Conservation (phyloP, 2,329 filamentous ascomycete genomes). For the Colletotrichum sp. region DNA sequence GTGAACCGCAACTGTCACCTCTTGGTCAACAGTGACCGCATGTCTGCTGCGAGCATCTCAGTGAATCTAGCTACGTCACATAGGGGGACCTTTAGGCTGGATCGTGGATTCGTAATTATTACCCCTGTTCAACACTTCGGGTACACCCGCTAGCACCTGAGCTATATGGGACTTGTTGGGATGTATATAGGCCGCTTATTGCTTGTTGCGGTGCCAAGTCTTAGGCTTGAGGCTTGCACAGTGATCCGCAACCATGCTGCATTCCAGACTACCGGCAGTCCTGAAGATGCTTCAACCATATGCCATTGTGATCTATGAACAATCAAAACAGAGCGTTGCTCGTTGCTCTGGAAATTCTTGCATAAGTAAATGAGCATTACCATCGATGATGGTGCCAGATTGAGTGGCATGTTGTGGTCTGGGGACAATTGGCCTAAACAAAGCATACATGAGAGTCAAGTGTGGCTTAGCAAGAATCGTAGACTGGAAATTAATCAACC, state of each 20-base stretch:
- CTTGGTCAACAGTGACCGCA: neutral
- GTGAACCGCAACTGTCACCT: neutral
- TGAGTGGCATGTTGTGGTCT: neutral
- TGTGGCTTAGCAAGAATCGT: neutral
- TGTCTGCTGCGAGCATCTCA: neutral
- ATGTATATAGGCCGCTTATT: no score
- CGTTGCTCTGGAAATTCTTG: no score
- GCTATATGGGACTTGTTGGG: neutral
- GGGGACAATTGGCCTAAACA: neutral
- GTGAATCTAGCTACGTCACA: neutral
- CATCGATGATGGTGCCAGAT: neutral
- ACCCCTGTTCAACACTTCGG: neutral
- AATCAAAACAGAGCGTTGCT: no score
- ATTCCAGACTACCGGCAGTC: no score
- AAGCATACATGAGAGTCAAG: neutral
- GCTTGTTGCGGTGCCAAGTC: no score
- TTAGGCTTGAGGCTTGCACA: no score
- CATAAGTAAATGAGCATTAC: neutral
- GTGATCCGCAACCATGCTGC: no score
- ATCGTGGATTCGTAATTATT: neutral
- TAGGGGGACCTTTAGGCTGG: accelerated
- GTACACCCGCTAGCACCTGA: neutral
- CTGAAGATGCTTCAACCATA: no score
- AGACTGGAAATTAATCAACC: neutral
- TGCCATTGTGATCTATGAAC: no score